Base-by-base conservation (phyloP, 1,284 basidiomycete species). In the Ceraceosorus bombacis region DNA sequence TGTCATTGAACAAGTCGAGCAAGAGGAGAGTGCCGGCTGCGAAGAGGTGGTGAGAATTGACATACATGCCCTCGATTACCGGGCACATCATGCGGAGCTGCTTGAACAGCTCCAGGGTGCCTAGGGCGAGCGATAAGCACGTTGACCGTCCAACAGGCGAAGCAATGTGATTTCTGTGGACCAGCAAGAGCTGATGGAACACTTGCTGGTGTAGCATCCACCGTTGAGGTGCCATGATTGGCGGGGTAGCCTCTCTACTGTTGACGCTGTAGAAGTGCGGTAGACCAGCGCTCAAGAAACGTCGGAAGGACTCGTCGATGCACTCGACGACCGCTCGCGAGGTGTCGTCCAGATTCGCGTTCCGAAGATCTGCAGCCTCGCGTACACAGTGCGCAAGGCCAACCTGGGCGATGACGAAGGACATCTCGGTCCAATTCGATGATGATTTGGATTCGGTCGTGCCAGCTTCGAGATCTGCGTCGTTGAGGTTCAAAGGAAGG, bases 161-260 rank as follows among this genome's bases (percentile, higher is more conserved):
- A 6, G 63, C 49, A 1, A 69, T 54, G 51, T 52, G 55, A 17
- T 57, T 59, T 36, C 69, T 65, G 41, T 69, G 65, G n/a, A 72
- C 58, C 51, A 64, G 62, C 53, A 72, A 58, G 41, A 69, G 51
- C 41, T 69, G 59, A 53, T 67, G 59, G 36, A 72, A 71, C 4
- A 68, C 55, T 48, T 64, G 68, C 49, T 72, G 71, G 50, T 71
- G 65, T 43, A 72, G 52, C 10, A 72, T 52, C 50, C 66, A 65
- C 13, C 71, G 59, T 50, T 71, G 69, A 13, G 70, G 64, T n/a
- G 60, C 63, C 2, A 67, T 37, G 15, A 69, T 55, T 36, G 57
- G 59, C 7, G 68, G 68, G 2, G 59, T 57, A 58, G 59, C 65
- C 49, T 56, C 59, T 50, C 40, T 58, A 41, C 69, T 68, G 10